Percentiles rank a stretch among this genome's conserved stretches.
Evolutionary conservation across 176 grass and related monocot genomes (phyloP).

Genomic region (Triticum timopheevii): DNA sequence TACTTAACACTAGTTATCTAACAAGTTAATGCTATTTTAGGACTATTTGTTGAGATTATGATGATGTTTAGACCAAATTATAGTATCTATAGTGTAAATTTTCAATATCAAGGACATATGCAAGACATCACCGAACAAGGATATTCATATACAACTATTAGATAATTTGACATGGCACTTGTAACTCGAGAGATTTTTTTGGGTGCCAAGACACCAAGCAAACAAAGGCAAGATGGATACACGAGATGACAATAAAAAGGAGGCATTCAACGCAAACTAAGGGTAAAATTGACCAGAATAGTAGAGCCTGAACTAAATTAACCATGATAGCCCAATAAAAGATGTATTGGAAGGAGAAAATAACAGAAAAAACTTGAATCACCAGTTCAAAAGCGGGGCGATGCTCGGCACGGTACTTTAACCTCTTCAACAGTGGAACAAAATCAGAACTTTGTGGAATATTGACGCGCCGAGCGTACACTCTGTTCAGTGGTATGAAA

Average conservation of each 20-base stretch:
- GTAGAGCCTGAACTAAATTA: not conserved
- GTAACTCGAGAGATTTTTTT: no score
- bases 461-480: constrained; percentile 56
- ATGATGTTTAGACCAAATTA: not conserved
- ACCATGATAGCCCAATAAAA: not conserved
- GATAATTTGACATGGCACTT: no score
- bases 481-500: constrained; percentile 90
- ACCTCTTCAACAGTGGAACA: constrained; percentile 76
- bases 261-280: no score
- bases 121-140: not conserved
- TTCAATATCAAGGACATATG: not conserved
- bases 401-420: constrained; percentile 72
- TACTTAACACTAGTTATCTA: not conserved
- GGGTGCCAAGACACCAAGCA: no score
- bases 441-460: constrained; percentile 85
- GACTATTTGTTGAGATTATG: not conserved
- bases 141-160: not conserved
- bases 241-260: no score
- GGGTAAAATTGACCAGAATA: not conserved
- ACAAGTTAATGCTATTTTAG: not conserved
- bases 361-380: not conserved
- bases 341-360: not conserved
- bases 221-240: no score
- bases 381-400: constrained; percentile 76
- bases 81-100: not conserved